A percentile compares a stretch with the other conserved stretches of the same genome.
phyloP scores from a whole-genome alignment of 371 early-diverging fungal species.

The Saksenaea vasiformis region DNA sequence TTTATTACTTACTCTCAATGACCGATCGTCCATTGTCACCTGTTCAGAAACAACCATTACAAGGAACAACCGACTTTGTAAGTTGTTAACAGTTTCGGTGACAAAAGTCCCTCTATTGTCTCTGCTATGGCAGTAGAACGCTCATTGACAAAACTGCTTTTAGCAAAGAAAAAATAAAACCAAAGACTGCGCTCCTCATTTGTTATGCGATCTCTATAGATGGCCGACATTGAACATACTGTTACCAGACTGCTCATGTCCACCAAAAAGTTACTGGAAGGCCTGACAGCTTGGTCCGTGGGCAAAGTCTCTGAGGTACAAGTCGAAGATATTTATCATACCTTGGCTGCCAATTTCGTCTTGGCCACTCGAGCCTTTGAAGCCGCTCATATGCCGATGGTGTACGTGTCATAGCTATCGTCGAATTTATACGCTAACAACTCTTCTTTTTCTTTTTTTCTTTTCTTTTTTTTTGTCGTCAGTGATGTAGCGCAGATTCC shows the following conservation, averaged over 20 bases:
- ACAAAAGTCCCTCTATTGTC: slow-evolving; percentile 1
- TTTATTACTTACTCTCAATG: neutral
- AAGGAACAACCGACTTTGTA: neutral
- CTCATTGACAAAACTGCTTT: slow-evolving; percentile 5
- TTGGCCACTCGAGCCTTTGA: slow-evolving; percentile 48
- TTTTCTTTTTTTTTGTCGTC: neutral
- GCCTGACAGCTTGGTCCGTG: slow-evolving; percentile 57
- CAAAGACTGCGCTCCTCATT: slow-evolving; percentile 3
- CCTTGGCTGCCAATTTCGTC: slow-evolving; percentile 48
- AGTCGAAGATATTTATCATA: slow-evolving; percentile 52
- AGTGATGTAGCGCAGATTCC: slow-evolving; percentile 59
- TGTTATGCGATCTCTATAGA: slow-evolving; percentile 26
- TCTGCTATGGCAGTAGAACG: slow-evolving; percentile 5
- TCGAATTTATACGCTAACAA: neutral
- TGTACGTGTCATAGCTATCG: slow-evolving; percentile 37
- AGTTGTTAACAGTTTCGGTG: neutral
- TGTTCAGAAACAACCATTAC: slow-evolving; percentile 3
- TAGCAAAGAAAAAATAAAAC: neutral
- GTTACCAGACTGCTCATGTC: slow-evolving; percentile 55
- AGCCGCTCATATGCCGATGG: slow-evolving; percentile 45
- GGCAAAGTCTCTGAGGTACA: slow-evolving; percentile 38
- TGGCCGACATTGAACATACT: slow-evolving; percentile 52
- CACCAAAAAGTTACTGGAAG: slow-evolving; percentile 58
- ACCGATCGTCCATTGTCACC: neutral
- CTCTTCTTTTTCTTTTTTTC: neutral